Percentiles rank a stretch among this genome's conserved stretches.
These are phyloP conservation scores for Leccinum arenicola DNA, from an alignment of 768 basidiomycete genomes.

Conservation along the genomic window DNA sequence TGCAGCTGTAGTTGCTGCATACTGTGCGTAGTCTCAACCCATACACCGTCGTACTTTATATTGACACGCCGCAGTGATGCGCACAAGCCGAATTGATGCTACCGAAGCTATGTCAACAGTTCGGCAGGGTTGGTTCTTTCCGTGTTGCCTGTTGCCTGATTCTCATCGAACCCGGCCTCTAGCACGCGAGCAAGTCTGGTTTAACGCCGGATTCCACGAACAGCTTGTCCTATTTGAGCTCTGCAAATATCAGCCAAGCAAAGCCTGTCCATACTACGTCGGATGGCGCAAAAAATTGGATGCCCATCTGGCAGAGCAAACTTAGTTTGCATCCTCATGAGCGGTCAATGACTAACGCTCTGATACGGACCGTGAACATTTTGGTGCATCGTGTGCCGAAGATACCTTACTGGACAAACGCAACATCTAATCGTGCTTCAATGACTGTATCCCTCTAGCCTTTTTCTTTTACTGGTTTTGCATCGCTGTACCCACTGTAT, in stretches of 20 bases:
- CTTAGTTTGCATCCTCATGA: conserved; percentile 5
- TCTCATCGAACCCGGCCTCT: conserved; percentile 4
- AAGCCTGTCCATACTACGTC: conserved; percentile 59
- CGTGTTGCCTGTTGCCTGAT: conserved; percentile 2
- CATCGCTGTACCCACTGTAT: conserved; percentile 1
- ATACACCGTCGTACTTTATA: not conserved
- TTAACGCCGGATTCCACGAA: conserved; percentile 75
- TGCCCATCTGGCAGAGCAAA: conserved; percentile 39
- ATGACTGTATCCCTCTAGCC: conserved; percentile 11
- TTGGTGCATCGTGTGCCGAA: conserved; percentile 4
- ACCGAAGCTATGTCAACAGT: conserved; percentile 60
- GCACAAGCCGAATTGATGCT: conserved; percentile 50
- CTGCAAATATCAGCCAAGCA: conserved; percentile 63
- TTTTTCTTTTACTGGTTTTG: conserved; percentile 11
- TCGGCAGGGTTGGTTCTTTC: conserved; percentile 46
- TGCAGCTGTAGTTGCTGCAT: conserved; percentile 72
- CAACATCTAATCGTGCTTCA: conserved; percentile 14
- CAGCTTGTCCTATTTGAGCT: conserved; percentile 75
- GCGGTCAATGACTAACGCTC: conserved; percentile 10
- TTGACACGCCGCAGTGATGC: conserved; percentile 55
- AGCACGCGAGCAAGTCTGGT: conserved; percentile 80
- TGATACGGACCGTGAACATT: conserved; percentile 11
- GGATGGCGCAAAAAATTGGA: conserved; percentile 62
- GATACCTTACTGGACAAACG: conserved; percentile 18
- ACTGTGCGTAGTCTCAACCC: conserved; percentile 46